Base-by-base conservation (phyloP, 2,329 filamentous ascomycete species). In the Exophiala phaeomuriformis region DNA sequence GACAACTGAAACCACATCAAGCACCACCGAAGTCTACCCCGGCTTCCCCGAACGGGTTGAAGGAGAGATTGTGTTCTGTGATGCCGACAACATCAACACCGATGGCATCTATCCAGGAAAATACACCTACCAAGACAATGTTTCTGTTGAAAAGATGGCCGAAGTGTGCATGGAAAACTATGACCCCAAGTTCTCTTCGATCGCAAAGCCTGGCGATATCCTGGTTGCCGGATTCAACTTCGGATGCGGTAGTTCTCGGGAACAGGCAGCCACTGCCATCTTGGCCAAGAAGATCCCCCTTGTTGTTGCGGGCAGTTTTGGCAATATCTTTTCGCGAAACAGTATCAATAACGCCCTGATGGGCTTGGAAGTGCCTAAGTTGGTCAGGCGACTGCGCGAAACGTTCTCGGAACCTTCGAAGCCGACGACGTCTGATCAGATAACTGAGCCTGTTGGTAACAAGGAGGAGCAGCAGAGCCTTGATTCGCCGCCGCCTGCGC, bases 161-260 rank as follows among this genome's bases (percentile, higher is more conserved):
- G 75, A 86, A 61, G 90, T 90, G 0, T 90, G 86, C 70, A 96
- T 97, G 90, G 80, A 86, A 67, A 97, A 97, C 76, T 97, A 95
- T 72, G 91, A 97, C 67, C 72, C 78, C 0, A 67, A 75, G 0
- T 96, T 96, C 67, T 69, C 76, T 6, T 68, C 71, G 1, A 75
- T 84, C 35, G 84, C 86, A 43, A 78, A 79, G 59, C 66, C 80
- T 0, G 83, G 82, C 46, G 90, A 97, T 64, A 88, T 96, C 51
- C 79, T 96, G 1, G 90, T 96, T 0, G 73, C 84, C 0, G 90
- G 90, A 32, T 93, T 84, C 75, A 95, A 94, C 74, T 95, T 96
- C 66, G 91, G 91, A 45, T 89, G 84, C 61, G 90, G 90, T 12
- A 82, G 76, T 52, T 89, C 83, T 1, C 76, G 90, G 51, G 90